Conservation (phyloP, 2,329 filamentous ascomycete species). For the Pestalotiopsis sp. region DNA sequence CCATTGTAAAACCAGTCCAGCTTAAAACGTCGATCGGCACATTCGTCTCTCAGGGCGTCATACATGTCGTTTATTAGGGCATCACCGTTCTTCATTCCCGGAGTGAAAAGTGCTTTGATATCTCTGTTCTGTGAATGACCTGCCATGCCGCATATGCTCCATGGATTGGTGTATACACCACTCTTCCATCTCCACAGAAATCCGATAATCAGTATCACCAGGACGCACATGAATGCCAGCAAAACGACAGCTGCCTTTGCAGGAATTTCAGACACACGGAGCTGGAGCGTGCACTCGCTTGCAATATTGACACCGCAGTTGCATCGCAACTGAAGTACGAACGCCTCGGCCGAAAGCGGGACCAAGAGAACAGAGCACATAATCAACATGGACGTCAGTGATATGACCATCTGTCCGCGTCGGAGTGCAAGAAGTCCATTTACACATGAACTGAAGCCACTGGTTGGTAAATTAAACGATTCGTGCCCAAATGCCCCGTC, state of each 20-base stretch:
- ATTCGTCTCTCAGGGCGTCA: too few relatives aligned
- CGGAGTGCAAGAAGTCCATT: conserved; percentile 22
- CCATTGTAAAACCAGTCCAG: conserved; percentile 27
- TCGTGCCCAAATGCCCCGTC: conserved; percentile 31
- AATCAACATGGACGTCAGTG: conserved; percentile 27
- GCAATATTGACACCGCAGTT: conserved; percentile 24
- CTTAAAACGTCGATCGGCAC: conserved; percentile 23
- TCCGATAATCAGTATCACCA: conserved; percentile 24
- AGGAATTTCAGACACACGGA: conserved; percentile 26
- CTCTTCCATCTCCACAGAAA: conserved; percentile 29
- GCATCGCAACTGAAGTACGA: conserved; percentile 30
- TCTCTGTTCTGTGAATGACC: conserved; percentile 29
- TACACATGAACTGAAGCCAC: conserved; percentile 21
- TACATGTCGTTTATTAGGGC: too few relatives aligned
- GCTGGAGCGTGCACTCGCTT: conserved; percentile 29
- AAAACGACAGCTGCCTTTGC: conserved; percentile 27
- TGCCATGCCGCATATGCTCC: conserved; percentile 36
- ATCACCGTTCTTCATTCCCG: conserved; percentile 14
- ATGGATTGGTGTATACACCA: conserved; percentile 34
- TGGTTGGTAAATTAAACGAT: conserved; percentile 29
- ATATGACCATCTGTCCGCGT: conserved; percentile 26
- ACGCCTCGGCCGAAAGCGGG: conserved; percentile 29
- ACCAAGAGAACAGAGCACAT: conserved; percentile 29
- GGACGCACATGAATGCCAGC: conserved; percentile 28
- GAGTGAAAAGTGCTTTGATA: conserved; percentile 19